phyloP scores from a whole-genome alignment of 2,329 filamentous ascomycete species.

The Colletotrichum scovillei region DNA sequence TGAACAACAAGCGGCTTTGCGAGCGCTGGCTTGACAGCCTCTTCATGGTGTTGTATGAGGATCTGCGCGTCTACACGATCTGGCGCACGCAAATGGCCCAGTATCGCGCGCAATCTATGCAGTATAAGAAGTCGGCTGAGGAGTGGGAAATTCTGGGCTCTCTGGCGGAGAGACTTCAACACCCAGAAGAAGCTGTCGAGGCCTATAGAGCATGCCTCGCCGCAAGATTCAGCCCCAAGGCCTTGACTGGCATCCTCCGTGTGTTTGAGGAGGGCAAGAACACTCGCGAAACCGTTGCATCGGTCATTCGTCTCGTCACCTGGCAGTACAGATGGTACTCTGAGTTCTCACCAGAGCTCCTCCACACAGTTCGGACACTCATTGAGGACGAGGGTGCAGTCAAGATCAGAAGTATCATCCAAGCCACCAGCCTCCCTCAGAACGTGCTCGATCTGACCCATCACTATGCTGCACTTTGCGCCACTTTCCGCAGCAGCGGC shows the following conservation, averaged over 20 bases:
- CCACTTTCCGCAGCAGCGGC: slow-evolving; percentile 93
- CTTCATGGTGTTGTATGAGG: slow-evolving; percentile 99
- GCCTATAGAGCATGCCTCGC: slow-evolving; percentile 90
- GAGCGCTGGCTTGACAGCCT: slow-evolving; percentile 98
- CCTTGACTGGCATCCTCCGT: slow-evolving; percentile 85
- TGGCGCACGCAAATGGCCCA: slow-evolving; percentile 99
- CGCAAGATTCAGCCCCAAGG: slow-evolving; percentile 93
- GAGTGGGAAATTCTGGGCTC: slow-evolving; percentile 99
- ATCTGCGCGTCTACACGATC: slow-evolving; percentile 97
- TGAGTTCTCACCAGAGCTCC: slow-evolving; percentile 93
- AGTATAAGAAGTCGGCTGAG: slow-evolving; percentile 96
- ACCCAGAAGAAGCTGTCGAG: slow-evolving; percentile 90
- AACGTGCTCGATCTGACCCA: slow-evolving; percentile 94
- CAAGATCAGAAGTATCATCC: slow-evolving; percentile 96
- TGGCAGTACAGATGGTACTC: slow-evolving; percentile 99
- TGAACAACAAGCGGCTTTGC: slow-evolving; percentile 96
- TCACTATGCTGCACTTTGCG: slow-evolving; percentile 94
- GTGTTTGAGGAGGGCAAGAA: slow-evolving; percentile 83
- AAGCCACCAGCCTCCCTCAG: slow-evolving; percentile 93
- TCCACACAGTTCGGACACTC: slow-evolving; percentile 88
- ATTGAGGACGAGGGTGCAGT: slow-evolving; percentile 98
- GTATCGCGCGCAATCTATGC: slow-evolving; percentile 90
- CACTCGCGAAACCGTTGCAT: slow-evolving; percentile 82
- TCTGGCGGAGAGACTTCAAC: slow-evolving; percentile 91
- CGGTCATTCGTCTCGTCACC: slow-evolving; percentile 90